A percentile compares a stretch with the other conserved stretches of the same genome.
phyloP scores from a whole-genome alignment of 2,329 filamentous ascomycete species.

The Ophiocordyceps camponoti-saundersi region DNA sequence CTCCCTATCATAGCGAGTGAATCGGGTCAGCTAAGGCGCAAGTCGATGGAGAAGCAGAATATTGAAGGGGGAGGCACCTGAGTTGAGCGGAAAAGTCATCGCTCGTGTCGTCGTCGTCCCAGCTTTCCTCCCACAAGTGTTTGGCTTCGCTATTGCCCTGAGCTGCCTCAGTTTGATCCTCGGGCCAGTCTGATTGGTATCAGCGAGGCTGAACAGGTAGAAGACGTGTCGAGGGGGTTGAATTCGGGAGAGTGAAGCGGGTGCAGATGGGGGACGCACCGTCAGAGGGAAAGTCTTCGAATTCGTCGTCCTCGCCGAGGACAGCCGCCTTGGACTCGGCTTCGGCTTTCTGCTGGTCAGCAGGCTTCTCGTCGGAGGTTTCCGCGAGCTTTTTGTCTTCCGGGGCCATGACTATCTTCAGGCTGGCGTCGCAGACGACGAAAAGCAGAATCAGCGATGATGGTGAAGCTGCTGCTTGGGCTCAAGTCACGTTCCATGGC shows the following conservation, averaged over 20 bases:
- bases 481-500: not conserved
- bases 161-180: conserved; percentile 76
- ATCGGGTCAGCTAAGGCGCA: conserved; percentile 2
- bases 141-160: conserved; percentile 46
- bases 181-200: conserved; percentile 57
- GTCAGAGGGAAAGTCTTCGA: conserved; percentile 96
- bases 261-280: conserved; percentile 35
- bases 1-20: conserved; percentile 35
- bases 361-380: conserved; percentile 5
- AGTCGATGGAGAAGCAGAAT: not conserved
- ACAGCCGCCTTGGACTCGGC: conserved; percentile 28
- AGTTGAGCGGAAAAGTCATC: conserved; percentile 94
- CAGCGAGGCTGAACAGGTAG: not conserved
- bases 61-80: conserved; percentile 42
- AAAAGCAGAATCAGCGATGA: not conserved
- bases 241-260: not conserved
- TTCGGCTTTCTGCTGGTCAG: conserved; percentile 10
- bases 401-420: not conserved
- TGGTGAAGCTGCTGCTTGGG: not conserved
- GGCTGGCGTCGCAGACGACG: not conserved
- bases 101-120: conserved; percentile 94
- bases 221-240: too few relatives aligned
- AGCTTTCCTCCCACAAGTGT: conserved; percentile 98
- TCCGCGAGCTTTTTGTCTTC: not conserved
- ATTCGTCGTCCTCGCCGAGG: conserved; percentile 95